Percentiles rank a stretch among this genome's conserved stretches.
Conservation (phyloP, 1,284 basidiomycete species). For the Malassezia obtusa region DNA sequence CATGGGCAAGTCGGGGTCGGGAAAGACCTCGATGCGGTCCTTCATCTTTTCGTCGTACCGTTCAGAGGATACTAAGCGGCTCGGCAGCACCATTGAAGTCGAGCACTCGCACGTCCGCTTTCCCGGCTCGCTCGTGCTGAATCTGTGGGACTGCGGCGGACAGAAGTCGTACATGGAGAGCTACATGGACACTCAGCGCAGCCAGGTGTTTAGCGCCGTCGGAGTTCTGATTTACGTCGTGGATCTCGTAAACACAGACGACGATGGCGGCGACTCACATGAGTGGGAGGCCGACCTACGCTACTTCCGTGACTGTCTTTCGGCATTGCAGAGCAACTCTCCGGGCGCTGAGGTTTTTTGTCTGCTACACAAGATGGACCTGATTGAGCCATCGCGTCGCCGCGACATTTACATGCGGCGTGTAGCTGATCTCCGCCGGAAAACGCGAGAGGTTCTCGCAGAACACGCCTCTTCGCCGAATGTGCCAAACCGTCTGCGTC, state of each 20-base stretch:
- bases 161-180: constrained; percentile 97
- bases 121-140: constrained; percentile 81
- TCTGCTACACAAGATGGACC: constrained; percentile 91
- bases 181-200: constrained; percentile 77
- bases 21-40: constrained; percentile 89
- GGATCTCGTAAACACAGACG: constrained; percentile 56
- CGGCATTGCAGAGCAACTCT: constrained; percentile 31
- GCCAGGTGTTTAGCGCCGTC: constrained; percentile 87
- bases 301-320: constrained; percentile 42
- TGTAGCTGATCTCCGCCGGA: constrained; percentile 33
- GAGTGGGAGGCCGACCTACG: constrained; percentile 51
- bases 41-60: constrained; percentile 97
- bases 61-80: constrained; percentile 75
- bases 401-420: constrained; percentile 57
- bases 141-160: constrained; percentile 96
- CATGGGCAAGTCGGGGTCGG: constrained; percentile 51
- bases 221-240: constrained; percentile 98
- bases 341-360: constrained; percentile 73
- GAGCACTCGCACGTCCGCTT: constrained; percentile 96
- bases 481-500: constrained; percentile 42
- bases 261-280: constrained; percentile 47
- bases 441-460: constrained; percentile 24
- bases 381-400: constrained; percentile 56
- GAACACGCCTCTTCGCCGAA: constrained; percentile 52
- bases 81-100: constrained; percentile 93